Conservation (phyloP, 345 rosid genomes). For the Salix suchowensis region DNA sequence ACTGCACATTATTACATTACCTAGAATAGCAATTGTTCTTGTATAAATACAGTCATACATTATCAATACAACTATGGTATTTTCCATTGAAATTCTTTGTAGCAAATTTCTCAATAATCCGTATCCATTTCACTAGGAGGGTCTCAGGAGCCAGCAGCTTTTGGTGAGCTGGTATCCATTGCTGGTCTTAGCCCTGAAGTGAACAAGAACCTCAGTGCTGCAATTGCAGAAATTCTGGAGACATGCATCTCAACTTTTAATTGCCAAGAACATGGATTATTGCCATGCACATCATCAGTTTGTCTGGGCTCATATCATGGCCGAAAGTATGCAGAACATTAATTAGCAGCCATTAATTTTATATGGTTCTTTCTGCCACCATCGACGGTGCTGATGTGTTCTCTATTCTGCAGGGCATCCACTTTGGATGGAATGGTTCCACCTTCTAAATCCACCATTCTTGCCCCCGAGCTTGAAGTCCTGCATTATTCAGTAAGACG, state of each 20-base stretch:
- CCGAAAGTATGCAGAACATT: constrained; percentile 92
- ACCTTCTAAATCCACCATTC: constrained; percentile 51
- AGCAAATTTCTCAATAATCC: too few relatives aligned
- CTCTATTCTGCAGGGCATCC: constrained; percentile 60
- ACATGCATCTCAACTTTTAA: constrained; percentile 49
- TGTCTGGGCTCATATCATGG: constrained; percentile 87
- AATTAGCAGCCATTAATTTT: neutral
- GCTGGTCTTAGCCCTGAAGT: constrained; percentile 78
- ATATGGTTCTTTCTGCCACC: neutral
- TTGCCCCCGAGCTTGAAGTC: neutral
- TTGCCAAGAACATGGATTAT: neutral
- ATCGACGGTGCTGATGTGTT: neutral
- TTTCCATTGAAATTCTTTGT: too few relatives aligned
- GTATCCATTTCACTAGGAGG: constrained; percentile 90
- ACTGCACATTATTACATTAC: too few relatives aligned
- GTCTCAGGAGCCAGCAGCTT: constrained; percentile 89
- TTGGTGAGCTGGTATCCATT: constrained; percentile 85
- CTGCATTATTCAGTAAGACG: neutral
- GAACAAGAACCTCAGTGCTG: constrained; percentile 84
- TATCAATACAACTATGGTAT: too few relatives aligned
- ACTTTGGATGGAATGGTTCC: constrained; percentile 93
- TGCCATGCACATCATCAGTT: constrained; percentile 8
- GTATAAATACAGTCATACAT: too few relatives aligned
- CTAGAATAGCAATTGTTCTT: too few relatives aligned
- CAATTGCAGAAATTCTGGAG: constrained; percentile 69